phyloP scores from a whole-genome alignment of 768 basidiomycete species.

The Phylloporus rhodoxanthus region DNA sequence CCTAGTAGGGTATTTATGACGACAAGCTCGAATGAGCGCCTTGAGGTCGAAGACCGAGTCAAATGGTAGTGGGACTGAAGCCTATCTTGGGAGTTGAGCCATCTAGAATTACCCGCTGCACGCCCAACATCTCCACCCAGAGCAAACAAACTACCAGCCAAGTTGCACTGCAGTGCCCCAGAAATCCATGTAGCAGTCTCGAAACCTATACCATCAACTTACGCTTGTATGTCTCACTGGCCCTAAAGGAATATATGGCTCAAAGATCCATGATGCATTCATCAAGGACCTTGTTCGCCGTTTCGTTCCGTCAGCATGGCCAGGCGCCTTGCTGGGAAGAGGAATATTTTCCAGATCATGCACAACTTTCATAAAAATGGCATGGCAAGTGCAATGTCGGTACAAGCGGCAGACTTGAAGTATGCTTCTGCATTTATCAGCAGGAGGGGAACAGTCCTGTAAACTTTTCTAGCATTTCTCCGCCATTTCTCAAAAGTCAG shows the following conservation, averaged over 20 bases:
- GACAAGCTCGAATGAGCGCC: no score
- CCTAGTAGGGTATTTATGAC: no score
- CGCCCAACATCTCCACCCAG: not conserved
- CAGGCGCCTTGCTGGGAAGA: not conserved
- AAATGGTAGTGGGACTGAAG: no score
- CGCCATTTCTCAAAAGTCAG: constrained; percentile 11
- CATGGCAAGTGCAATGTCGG: constrained; percentile 1
- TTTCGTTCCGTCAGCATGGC: constrained; percentile 1
- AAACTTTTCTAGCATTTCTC: constrained; percentile 1
- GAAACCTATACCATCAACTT: no score
- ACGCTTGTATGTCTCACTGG: no score
- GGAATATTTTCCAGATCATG: constrained; percentile 2
- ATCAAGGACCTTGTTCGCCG: constrained; percentile 6
- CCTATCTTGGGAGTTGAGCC: not conserved
- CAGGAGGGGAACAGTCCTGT: constrained; percentile 1
- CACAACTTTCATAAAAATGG: constrained; percentile 1
- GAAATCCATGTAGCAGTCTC: no score
- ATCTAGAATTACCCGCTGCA: not conserved
- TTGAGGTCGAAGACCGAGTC: no score
- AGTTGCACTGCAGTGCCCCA: no score
- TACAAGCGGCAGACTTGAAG: constrained; percentile 7
- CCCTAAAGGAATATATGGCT: no score
- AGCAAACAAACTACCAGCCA: no score
- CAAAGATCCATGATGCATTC: no score
- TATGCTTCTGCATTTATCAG: not conserved